Evolutionary conservation across 352 stramenopile species (phyloP), one percentile per base, ranked within the genome.

Genomic region (Globisporangium cystogenes): DNA sequence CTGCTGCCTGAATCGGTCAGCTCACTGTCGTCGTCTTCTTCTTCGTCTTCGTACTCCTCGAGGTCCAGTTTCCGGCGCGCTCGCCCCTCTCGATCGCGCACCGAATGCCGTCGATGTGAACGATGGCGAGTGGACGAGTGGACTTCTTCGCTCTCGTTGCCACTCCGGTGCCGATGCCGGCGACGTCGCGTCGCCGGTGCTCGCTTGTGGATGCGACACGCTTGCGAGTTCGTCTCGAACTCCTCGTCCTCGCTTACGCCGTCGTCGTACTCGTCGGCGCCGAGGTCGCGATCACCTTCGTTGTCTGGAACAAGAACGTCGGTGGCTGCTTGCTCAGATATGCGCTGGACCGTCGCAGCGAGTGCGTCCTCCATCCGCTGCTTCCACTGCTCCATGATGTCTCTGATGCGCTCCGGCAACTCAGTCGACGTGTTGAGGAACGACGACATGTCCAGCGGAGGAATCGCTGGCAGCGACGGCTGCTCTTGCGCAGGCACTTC

Each of bases 331-430:
- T 48, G 43, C 15, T 67, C 26, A 1, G 48, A 26, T n/a, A 72
- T 64, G 16, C 54, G 60, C 24, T 55, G 55, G 1, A 49, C 47
- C 0, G 68, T 64, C 1, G 53, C 51, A n/a, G 58, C 45, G 5
- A 79, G 57, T 2, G 72, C 63, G 7, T 75, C 61, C 33, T 85
- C 64, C 72, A 86, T 81, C 1, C 71, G 63, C 29, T 67, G 40
- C 48, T 86, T 83, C 77, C 76, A 86, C 55, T 86, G 66, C 41
- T 78, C 62, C 62, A 82, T 76, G 37, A 89, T 74, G 16, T 76
- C 69, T 37, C 70, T 66, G 42, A 86, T 79, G 12, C 72, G 74
- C 23, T 79, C 71, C 0, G 74, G 74, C 18, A 86, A 65, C 42
- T 84, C 75, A 0, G 60, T 39, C 21, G 76, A 87, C 18, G 70